Conservation (phyloP, 176 grass and related monocot genomes). For the Luzula sylvatica region DNA sequence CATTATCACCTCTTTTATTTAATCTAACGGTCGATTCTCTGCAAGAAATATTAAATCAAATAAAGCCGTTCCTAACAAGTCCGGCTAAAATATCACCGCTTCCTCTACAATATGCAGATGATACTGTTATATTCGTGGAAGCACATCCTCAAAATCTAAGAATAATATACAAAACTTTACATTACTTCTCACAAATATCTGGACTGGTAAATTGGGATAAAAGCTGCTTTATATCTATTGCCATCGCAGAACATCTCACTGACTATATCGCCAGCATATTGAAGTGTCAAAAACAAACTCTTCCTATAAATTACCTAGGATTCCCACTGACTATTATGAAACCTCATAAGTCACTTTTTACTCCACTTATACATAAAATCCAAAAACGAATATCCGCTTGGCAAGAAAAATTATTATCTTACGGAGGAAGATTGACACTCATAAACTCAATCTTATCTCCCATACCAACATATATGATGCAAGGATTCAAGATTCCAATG, state of each 20-base stretch:
- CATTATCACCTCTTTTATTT: neutral
- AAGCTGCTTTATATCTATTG: neutral
- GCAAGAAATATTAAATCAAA: neutral
- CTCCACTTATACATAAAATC: neutral
- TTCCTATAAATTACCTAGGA: neutral
- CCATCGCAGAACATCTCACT: neutral
- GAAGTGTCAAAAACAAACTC: no score
- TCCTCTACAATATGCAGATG: neutral
- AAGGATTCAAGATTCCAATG: neutral
- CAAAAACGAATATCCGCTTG: neutral
- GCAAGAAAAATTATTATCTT: neutral
- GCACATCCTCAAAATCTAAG: neutral
- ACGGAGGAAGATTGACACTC: neutral
- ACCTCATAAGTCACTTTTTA: neutral
- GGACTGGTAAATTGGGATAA: neutral
- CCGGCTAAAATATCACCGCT: no score
- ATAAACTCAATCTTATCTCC: neutral
- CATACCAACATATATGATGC: neutral
- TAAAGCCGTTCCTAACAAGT: neutral
- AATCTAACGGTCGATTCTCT: neutral
- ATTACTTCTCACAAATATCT: neutral
- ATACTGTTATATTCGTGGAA: neutral
- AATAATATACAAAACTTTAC: neutral
- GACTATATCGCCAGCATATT: neutral
- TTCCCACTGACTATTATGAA: neutral